Conservation (phyloP, 441 rosid species). For the Theobroma grandiflorum region DNA sequence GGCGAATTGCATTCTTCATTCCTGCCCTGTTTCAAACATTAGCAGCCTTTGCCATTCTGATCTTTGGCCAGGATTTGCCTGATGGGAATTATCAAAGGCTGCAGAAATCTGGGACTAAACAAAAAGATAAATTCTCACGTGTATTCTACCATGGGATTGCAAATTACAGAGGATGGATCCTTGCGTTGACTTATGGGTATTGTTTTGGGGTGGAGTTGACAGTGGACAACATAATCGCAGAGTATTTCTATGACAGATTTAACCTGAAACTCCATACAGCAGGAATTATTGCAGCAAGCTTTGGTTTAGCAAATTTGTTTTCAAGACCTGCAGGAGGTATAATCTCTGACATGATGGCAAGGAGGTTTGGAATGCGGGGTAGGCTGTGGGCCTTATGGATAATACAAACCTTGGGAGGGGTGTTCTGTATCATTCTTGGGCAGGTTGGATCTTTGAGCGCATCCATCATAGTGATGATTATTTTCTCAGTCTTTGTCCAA, state of each 20-base stretch:
- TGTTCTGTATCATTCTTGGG: constrained; percentile 61
- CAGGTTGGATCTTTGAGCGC: constrained; percentile 42
- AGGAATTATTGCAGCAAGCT: constrained; percentile 76
- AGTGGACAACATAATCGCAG: constrained; percentile 72
- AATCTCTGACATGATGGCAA: constrained; percentile 51
- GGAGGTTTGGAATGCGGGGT: constrained; percentile 78
- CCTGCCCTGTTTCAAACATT: constrained; percentile 69
- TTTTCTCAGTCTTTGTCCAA: constrained; percentile 71
- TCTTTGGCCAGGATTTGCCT: constrained; percentile 72
- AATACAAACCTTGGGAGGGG: constrained; percentile 65
- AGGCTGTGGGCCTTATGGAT: constrained; percentile 76
- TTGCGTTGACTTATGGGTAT: constrained; percentile 72
- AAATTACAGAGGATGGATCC: constrained; percentile 75
- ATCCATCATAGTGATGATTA: constrained; percentile 61
- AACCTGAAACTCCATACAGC: constrained; percentile 71
- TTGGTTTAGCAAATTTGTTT: constrained; percentile 65
- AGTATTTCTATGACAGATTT: constrained; percentile 77
- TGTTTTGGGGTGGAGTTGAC: constrained; percentile 82
- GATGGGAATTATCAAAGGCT: constrained; percentile 58
- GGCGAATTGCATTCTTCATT: constrained; percentile 73
- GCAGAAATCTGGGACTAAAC: constrained; percentile 57
- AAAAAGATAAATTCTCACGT: constrained; percentile 50
- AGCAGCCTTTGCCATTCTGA: constrained; percentile 58
- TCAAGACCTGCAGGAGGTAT: constrained; percentile 77
- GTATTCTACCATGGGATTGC: constrained; percentile 47